Base-by-base conservation (phyloP, 768 basidiomycete genomes). In the Naganishia vaughanmartiniae region DNA sequence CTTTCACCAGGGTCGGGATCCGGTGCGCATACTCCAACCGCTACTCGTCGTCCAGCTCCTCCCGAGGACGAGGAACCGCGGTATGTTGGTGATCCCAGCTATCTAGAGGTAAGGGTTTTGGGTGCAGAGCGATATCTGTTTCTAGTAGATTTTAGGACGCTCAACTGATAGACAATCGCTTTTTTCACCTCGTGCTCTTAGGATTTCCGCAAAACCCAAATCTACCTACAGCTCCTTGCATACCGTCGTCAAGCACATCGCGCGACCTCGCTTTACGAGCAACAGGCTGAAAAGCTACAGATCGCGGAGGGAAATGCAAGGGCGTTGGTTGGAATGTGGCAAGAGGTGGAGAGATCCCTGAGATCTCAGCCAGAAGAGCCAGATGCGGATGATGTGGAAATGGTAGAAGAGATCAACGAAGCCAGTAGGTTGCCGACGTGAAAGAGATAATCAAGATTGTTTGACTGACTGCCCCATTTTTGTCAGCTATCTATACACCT, bases 181-280 rank as follows among this genome's bases (percentile, higher is more conserved):
- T 31, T 48, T 17, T 46, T n/a, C 7, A 28, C 65, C 36, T 53
- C 60, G 2, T 15, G n/a, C 4, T 54, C 56, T 4, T 34, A 58
- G 46, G 45, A 60, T 33, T 60, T 36, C 31, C 56, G 68, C 57
- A 69, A 69, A 53, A 69, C 57, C 54, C 65, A 48, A 71, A 71
- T 71, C 65, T 71, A 71, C 54, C 70, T 65, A 17, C 65, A 65
- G 17, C 60, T 71, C 30, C 56, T 71, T 14, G 54, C 65, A 21
- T 71, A 63, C 42, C 54, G 66, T 26, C 70, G 70, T 11, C 65
- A 53, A 34, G 46, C 55, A 2, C 60, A 63, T n/a, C 36, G 60
- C 7, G 60, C 60, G 30, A 63, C 60, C 39, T 63, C 60, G 24
- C 60, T 63, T n/a, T 42, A 42, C 14, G 60, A 63, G 17, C 24